Conservation (phyloP, 768 basidiomycete genomes). For the Amanita phalloides region DNA sequence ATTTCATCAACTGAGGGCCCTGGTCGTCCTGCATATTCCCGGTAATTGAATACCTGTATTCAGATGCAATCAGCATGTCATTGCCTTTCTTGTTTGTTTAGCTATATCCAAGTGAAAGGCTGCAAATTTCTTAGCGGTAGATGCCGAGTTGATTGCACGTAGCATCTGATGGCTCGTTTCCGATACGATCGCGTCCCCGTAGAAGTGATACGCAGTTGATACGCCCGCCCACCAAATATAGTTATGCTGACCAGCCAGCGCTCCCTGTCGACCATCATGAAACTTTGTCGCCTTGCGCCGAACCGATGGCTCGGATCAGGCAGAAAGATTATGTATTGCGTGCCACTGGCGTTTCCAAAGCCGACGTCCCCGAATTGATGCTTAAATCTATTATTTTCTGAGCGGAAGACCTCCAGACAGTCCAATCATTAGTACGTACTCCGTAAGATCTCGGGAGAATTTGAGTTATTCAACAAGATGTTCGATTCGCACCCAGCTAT, state of each 20-base stretch:
- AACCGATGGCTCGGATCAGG: constrained; percentile 1
- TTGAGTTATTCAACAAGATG: neutral
- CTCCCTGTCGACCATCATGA: constrained; percentile 8
- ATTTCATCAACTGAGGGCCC: constrained; percentile 27
- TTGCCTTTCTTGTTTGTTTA: neutral
- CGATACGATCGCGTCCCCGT: constrained; percentile 15
- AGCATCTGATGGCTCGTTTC: constrained; percentile 7
- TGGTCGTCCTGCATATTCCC: neutral
- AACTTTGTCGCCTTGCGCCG: neutral
- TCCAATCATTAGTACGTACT: constrained; percentile 1
- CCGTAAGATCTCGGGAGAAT: constrained; percentile 1
- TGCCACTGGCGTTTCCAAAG: neutral
- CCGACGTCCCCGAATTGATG: neutral
- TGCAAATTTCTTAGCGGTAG: neutral
- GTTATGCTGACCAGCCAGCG: neutral
- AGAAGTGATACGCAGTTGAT: neutral
- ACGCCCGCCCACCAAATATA: neutral
- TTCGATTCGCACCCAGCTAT: neutral
- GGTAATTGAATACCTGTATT: neutral
- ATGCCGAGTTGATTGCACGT: neutral
- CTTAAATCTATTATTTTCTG: neutral
- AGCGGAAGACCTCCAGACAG: neutral
- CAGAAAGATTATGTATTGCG: neutral
- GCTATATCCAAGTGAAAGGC: neutral
- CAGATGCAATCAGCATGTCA: neutral